phyloP scores from a whole-genome alignment of 1,284 basidiomycete genomes.

The Papiliotrema laurentii region DNA sequence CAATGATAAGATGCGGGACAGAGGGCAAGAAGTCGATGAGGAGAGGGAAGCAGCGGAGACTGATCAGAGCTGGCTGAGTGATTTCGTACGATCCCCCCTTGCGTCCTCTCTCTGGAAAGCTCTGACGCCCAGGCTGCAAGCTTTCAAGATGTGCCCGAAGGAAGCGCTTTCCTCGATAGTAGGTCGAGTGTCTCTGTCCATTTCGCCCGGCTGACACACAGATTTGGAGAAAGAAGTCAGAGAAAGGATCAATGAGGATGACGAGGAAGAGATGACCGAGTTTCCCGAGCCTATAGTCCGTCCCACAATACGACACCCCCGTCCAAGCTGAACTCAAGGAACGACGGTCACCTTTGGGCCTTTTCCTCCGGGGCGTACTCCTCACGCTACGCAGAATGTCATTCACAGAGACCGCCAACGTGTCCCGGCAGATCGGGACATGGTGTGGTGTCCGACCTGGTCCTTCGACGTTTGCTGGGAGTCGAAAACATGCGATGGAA shows the following conservation, averaged over 20 bases:
- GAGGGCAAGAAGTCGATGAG: no score
- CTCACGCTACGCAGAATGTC: slow-evolving; percentile 35
- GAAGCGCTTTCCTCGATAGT: slow-evolving; percentile 32
- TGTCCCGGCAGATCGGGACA: slow-evolving; percentile 25
- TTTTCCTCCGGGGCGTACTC: slow-evolving; percentile 33
- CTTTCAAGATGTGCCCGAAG: slow-evolving; percentile 26
- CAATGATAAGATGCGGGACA: no score
- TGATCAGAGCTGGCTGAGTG: no score
- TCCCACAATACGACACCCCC: background rate
- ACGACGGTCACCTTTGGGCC: slow-evolving; percentile 36
- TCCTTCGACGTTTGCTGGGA: background rate
- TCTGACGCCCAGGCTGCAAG: slow-evolving; percentile 17
- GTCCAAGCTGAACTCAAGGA: slow-evolving; percentile 18
- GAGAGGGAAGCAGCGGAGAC: no score
- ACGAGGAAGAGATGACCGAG: slow-evolving; percentile 30
- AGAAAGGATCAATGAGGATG: slow-evolving; percentile 29
- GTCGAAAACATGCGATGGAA: slow-evolving; percentile 25
- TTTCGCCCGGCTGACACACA: slow-evolving; percentile 2
- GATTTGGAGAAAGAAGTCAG: slow-evolving; percentile 32
- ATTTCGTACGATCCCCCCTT: no score
- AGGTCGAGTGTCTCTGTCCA: slow-evolving; percentile 4
- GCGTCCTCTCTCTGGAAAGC: no score
- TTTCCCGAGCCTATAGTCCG: slow-evolving; percentile 28
- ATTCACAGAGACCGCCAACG: slow-evolving; percentile 36
- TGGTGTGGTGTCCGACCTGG: slow-evolving; percentile 29